Evolutionary conservation across 2,329 filamentous ascomycete species (phyloP).

Genomic region (Beauveria scarabaeidicola): DNA sequence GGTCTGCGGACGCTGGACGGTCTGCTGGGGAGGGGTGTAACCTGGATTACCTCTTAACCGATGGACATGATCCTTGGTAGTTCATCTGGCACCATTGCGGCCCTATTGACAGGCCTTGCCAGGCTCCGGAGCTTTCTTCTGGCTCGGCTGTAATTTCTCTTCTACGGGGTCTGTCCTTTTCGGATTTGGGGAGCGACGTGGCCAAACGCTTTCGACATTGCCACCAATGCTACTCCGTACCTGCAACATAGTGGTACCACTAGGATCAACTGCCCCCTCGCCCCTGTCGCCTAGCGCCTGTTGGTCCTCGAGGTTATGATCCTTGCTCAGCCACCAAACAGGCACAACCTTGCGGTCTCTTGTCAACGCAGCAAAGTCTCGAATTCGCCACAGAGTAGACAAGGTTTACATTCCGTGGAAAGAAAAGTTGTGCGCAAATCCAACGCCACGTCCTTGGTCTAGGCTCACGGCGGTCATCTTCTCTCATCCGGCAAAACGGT

Average conservation of each 20-base stretch:
- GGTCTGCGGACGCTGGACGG: background rate
- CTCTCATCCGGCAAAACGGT: background rate
- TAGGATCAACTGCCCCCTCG: background rate
- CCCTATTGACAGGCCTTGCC: background rate
- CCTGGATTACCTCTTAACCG: background rate
- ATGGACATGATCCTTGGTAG: background rate
- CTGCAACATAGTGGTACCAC: background rate
- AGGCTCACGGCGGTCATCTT: background rate
- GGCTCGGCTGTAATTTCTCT: background rate
- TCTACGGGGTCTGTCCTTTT: background rate
- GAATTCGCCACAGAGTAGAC: constrained; percentile 5
- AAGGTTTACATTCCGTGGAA: background rate
- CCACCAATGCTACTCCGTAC: constrained; percentile 3
- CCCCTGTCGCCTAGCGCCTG: constrained; percentile 1
- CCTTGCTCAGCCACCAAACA: background rate
- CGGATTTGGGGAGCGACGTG: background rate
- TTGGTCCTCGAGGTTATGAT: background rate
- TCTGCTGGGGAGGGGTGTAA: background rate
- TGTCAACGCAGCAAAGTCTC: background rate
- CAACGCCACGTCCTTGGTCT: background rate
- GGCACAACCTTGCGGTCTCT: background rate
- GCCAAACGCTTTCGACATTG: background rate
- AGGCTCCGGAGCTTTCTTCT: constrained; percentile 3
- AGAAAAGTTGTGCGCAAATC: background rate
- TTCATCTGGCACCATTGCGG: constrained; percentile 2